Evolutionary conservation across 1,284 basidiomycete genomes (phyloP), one percentile per base, ranked within the genome.

Genomic region (Quambalaria eucalypti): DNA sequence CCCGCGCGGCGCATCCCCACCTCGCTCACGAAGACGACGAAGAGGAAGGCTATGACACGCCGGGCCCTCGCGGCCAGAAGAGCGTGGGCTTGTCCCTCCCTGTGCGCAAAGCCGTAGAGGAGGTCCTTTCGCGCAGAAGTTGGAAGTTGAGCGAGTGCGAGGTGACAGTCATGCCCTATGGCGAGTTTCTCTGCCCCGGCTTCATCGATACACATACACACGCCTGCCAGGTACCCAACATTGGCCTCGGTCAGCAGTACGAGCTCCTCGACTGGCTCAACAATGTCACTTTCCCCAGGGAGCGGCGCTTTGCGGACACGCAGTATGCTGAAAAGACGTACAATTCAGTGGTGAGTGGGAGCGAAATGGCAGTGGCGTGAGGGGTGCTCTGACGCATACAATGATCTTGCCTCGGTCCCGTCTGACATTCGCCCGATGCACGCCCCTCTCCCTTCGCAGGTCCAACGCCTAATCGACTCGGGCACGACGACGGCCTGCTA

Each of bases 241-340:
- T 87, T 36, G 90, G 70, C 36, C 62, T 66, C 9, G 76, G 76
- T 7, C 75, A 77, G 60, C 74, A 78, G 55, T 77, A 73, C 60
- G 77, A 95, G 74, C 84, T 97, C n/a, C 81, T 97, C 14, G 87
- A 90, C 62, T 97, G 92, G 92, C 82, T 96, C 29, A 76, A 84
- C 36, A 79, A 87, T 46, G 81, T 90, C 56, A 96, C 91, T 1
- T 97, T 93, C 74, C 93, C 92, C 0, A 84, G 84, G 70, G 93
- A 97, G 76, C 78, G 82, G n/a, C 83, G 82, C 58, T 96, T 90
- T 73, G 66, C 78, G n/a, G 84, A 93, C 69, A 59, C 80, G 1
- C 74, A 79, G 1, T 90, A 90, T 75, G 91, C 92, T 1, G 74
- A 79, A 48, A 80, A 78, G 49, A 80, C 85, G 1, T 97, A 96